Conservation (phyloP, 2,329 filamentous ascomycete genomes). For the Daldinia sp. region DNA sequence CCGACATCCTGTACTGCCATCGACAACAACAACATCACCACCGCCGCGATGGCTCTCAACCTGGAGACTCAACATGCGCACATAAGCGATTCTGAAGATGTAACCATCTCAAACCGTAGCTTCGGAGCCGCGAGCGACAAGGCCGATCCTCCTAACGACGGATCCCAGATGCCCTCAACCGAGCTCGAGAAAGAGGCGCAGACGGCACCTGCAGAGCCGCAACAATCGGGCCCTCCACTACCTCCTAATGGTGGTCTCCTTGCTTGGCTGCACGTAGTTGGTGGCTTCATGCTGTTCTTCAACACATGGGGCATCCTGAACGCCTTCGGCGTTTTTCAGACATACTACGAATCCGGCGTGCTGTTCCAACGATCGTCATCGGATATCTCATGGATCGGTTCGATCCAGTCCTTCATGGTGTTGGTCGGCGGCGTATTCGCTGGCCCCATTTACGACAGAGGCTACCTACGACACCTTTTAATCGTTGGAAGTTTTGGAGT, state of each 20-base stretch:
- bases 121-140: constrained; percentile 30
- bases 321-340: constrained; percentile 54
- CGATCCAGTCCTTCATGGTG: constrained; percentile 55
- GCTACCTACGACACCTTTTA: constrained; percentile 47
- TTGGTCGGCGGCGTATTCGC: constrained; percentile 50
- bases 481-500: constrained; percentile 47
- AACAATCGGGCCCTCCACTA: constrained; percentile 27
- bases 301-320: constrained; percentile 45
- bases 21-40: not conserved
- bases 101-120: constrained; percentile 35
- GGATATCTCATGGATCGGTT: constrained; percentile 59
- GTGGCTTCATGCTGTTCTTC: constrained; percentile 52
- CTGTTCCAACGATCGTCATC: constrained; percentile 54
- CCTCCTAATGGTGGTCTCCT: constrained; percentile 53
- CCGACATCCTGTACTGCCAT: constrained; percentile 10
- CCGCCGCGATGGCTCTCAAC: constrained; percentile 18
- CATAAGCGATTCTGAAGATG: constrained; percentile 38
- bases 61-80: constrained; percentile 19
- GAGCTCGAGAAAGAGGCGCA: constrained; percentile 25
- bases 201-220: constrained; percentile 16
- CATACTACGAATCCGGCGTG: constrained; percentile 57
- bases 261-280: constrained; percentile 58
- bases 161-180: not conserved
- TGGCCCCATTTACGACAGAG: constrained; percentile 52
- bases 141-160: constrained; percentile 14